Base-by-base conservation (phyloP, 805 yeast species). In the Zygoascus biomembranicola region DNA sequence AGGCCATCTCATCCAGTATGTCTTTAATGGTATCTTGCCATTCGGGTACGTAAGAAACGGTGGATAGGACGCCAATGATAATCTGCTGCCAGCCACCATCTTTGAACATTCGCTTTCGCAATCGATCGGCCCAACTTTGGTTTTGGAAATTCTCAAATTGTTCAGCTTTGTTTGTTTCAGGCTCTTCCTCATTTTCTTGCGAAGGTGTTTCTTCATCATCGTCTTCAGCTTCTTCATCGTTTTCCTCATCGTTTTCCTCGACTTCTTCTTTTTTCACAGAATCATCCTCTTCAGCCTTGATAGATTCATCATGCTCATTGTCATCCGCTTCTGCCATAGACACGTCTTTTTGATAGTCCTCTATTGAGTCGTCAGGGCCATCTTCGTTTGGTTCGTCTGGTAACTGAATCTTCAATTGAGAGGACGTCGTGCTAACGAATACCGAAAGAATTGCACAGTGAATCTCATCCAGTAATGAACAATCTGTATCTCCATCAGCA, bases 11-110 rank as follows among this genome's bases (percentile, higher is more conserved):
- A 39, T 74, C 74, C 52, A 78, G 78, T 1, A 84, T 77, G 32
- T 76, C 73, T 5, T 68, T 70, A 48, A 85, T 80, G 19, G 74
- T 73, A 0, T 71, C 69, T 26, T 71, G 64, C 69, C 79, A 85
- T 13, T 76, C 77, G 0, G 82, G 80, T 42, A 82, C 74, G 58
- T 81, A 75, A 47, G 81, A 80, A 14, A 81, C 80, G 49, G 75
- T 72, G 19, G 81, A 79, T 43, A 90, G 73, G 2, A 90, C 73
- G 32, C 96, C 96, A 49, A 90, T 66, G 44, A 90, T 67, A 44
- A 85, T 78, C 43, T 85, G 76, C 61, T 88, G 84, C 97, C 97
- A 92, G 52, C 81, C 81, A 3, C 96, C 95, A 61, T 88, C 90
- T 61, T 77, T 81, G 66, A 87, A 94, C 57, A 79, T 78, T 52